Evolutionary conservation across 164 flowering plant genomes (phyloP), one percentile per base, ranked within the genome.

Genomic region (Sedum album): DNA sequence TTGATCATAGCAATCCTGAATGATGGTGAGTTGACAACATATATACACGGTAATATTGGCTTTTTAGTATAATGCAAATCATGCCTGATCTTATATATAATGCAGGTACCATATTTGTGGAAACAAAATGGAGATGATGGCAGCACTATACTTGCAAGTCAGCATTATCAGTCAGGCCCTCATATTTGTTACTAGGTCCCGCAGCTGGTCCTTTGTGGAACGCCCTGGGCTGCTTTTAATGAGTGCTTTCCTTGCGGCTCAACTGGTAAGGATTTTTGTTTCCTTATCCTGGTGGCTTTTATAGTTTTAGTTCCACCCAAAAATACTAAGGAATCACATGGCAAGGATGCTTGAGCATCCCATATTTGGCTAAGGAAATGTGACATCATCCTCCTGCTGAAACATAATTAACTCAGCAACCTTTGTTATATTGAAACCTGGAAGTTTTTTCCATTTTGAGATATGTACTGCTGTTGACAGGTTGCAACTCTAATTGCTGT

Each of bases 1-100:
- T 42, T 82, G 60, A 82, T 82, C 11, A 82, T 82, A 38, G 85
- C 85, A 60, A 82, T 82, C 57, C 76, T 82, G n/a, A 82, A 82
- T 61, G 85, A 82, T 15, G 85, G 85, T 82, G 61, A 77, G 81
- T 41, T 65, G 20, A 9, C 31, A 13, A 31, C 4, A 6, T 20
- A 38, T 8, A 39, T n/a, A n/a, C n/a, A n/a, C n/a, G n/a, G n/a
- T n/a, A n/a, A n/a, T n/a, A n/a, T n/a, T n/a, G n/a, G n/a, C n/a
- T n/a, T n/a, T n/a, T n/a, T n/a, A n/a, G n/a, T n/a, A n/a, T n/a
- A 28, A 13, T 57, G 18, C 6, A 8, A 10, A 18, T 5, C 4
- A 13, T 13, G 30, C 10, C 51, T 13, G 70, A 31, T 64, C 17
- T 67, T 48, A 67, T 55, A 66, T 38, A 67, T 66, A 51, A 44